Base-by-base conservation (phyloP, 1,284 basidiomycete genomes). In the Cronartium quercuum region DNA sequence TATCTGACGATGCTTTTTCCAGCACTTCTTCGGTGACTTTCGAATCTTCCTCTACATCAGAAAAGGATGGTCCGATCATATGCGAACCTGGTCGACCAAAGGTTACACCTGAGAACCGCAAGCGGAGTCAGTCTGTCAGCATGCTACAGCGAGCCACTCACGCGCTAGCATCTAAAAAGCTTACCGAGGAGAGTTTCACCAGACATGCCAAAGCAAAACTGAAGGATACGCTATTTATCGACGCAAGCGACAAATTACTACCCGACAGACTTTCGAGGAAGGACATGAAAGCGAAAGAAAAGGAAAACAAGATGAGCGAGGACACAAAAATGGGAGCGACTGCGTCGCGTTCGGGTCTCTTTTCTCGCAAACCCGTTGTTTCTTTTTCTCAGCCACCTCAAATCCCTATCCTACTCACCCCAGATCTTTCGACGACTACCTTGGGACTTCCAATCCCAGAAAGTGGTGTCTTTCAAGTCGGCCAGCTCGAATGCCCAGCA, bases 101-200 rank as follows among this genome's bases (percentile, higher is more conserved):
- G 62, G 38, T 61, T 2, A 62, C 34, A 15, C 18, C 69, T 15
- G 69, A 71, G 37, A 44, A 41, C 34, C 42, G 70, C 5, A 74
- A 74, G 41, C 70, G 70, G 13, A 74, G 70, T 44, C 70, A 74
- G 38, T 74, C 70, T 21, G 70, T 74, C 38, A 74, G 70, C 34
- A 74, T 74, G 63, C 21, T 74, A 7, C 70, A 74, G n/a, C 70
- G 70, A 40, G 70, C 70, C 6, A 66, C 62, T 21, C 70, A 74
- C 66, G 70, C 70, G 6, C 55, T 74, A 13, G 47, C 38, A 18
- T 57, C 62, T 41, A 74, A 74, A 24, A 74, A 74, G 57, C 40
- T 62, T 35, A 18, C 62, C 29, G 70, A 74, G 13, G 70, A 74
- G 3, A 66, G 34, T 29, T 13, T 3, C 10, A 60, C 21, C 15